These are phyloP conservation scores for Saccharomyces hybrid DNA, from an alignment of 1,139 yeast genomes.

Conservation along the genomic window DNA sequence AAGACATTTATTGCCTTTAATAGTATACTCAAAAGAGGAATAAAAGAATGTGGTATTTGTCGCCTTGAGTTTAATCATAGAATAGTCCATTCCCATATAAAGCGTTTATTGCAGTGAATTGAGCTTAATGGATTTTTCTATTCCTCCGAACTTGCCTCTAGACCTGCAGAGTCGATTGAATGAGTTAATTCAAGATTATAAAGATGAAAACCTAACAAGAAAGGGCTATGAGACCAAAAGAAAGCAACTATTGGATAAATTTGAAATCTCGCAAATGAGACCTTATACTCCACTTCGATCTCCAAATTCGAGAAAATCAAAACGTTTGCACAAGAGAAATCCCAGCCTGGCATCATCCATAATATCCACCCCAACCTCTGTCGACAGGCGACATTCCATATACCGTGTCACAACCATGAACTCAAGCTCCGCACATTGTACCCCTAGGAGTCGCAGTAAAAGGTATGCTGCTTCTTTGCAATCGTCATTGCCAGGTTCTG, in stretches of 20 bases:
- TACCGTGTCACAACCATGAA: constrained; percentile 28
- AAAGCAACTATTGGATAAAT: constrained; percentile 37
- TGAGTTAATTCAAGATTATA: constrained; percentile 43
- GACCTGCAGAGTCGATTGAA: constrained; percentile 31
- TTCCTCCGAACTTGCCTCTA: constrained; percentile 26
- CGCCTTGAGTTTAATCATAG: background rate
- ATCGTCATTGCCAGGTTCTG: constrained; percentile 9
- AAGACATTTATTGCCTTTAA: background rate
- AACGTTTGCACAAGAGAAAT: constrained; percentile 4
- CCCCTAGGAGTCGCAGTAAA: constrained; percentile 13
- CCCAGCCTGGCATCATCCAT: constrained; percentile 1
- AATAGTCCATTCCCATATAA: background rate
- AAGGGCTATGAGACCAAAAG: constrained; percentile 60
- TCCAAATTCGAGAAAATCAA: constrained; percentile 4
- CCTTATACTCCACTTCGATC: background rate
- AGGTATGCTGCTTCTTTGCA: constrained; percentile 16
- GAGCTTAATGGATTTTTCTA: constrained; percentile 24
- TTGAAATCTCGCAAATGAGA: constrained; percentile 4
- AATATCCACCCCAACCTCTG: constrained; percentile 14
- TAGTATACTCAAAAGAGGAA: background rate
- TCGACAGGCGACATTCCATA: constrained; percentile 16
- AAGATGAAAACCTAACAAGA: constrained; percentile 60
- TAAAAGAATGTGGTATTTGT: background rate
- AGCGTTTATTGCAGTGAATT: background rate
- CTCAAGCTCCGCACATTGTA: constrained; percentile 16